Evolutionary conservation across 2,329 filamentous ascomycete genomes (phyloP), one percentile per base, ranked within the genome.

Genomic region (Fusarium sulawesiense): DNA sequence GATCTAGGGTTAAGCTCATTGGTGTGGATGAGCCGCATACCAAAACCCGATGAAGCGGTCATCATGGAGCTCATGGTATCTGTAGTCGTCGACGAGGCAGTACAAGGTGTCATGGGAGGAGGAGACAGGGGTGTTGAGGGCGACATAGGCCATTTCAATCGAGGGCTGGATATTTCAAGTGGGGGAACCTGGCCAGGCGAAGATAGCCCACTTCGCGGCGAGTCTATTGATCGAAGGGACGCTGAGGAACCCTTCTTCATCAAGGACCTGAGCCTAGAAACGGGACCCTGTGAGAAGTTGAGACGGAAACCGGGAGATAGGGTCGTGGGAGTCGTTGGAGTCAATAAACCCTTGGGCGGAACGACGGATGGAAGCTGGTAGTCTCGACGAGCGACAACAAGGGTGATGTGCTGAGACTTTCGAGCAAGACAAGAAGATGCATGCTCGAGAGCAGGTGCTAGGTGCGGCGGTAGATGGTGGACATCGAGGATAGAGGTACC

Each of bases 401-500:
- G 83, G 20, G 86, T 88, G 55, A 90, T 79, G 72, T 87, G 84
- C 4, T 89, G 77, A 11, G 80, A 80, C 75, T 88, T 89, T 54
- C 83, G 82, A 14, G 86, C 84, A 23, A 91, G 82, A 21, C 85
- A 82, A 66, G 81, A 82, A 1, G 89, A 89, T 16, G 84, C 82
- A 71, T 89, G 88, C 61, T 89, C 87, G 30, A 91, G 83, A 27
- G 87, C 87, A 7, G 83, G 81, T 13, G 79, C 83, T 57, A 90
- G 76, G 45, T 83, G 81, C n/a, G 83, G 78, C 3, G 88, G 88
- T n/a, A 91, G 82, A 62, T 85, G 84, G 68, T 88, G 83, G 34
- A 82, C 80, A 71, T 89, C 86, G 63, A 89, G 84, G 57, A 90
- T 81, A 21, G 88, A 90, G 44, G 81, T 80, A 20, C 88, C 88